Base-by-base conservation (phyloP, 768 basidiomycete genomes). In the Rhodotorula paludigena region DNA sequence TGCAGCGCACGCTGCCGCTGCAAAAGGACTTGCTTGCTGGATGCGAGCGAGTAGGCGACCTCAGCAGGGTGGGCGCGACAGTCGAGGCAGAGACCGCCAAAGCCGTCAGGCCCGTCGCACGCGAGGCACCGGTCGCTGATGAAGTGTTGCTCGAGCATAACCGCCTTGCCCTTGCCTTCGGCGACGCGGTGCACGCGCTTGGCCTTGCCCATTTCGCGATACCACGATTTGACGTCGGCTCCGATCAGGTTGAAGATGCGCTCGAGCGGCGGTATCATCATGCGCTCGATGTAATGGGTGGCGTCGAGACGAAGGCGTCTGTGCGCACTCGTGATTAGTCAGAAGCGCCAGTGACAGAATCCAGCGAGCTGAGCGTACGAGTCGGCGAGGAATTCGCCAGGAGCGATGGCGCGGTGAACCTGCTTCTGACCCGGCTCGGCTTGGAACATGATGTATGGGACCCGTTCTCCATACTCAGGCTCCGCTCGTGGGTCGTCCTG, bases 211-310 rank as follows among this genome's bases (percentile, higher is more conserved):
- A 11, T 89, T 83, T 76, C 85, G 86, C 87, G 82, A 75, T 85
- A 97, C 94, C 94, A 98, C 49, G 82, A 80, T 59, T 83, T 83
- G 35, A 94, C 86, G 76, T 96, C 88, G 15, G 88, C 91, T 23
- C 94, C 93, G 41, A 93, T 82, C 32, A 98, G 84, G 73, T 88
- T 91, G 81, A 98, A 90, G 52, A 99, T 84, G 53, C 96, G 84
- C 65, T 89, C 88, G 70, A 99, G 77, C 0, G 94, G 92, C 15
- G 90, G 91, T 51, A 98, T 90, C 53, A 98, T 82, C 23, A 92
- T 86, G 52, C 84, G 82, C 1, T 84, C 83, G 74, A 99, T 93
- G 77, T 99, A 98, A 77, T 97, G 96, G 18, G 82, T 77, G 9
- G 86, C 87, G 74, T 99, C 93, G n/a, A 97, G 83, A 28, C 85